Percentiles rank a stretch among this genome's conserved stretches.
phyloP scores from a whole-genome alignment of 2,329 filamentous ascomycete species.

The Arachnopeziza araneosa region DNA sequence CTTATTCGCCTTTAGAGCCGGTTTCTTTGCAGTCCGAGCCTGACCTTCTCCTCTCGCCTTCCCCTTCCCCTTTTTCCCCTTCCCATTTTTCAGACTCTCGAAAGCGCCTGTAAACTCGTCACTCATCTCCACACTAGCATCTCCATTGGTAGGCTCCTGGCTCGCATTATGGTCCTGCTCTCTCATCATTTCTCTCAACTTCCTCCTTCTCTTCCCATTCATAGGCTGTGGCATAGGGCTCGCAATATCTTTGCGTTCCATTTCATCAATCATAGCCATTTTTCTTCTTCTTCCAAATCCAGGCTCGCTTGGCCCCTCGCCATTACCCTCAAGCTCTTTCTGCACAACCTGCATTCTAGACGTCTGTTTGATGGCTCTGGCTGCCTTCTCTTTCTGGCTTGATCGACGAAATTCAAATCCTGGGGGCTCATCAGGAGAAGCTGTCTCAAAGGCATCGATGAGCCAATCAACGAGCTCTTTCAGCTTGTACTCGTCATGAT shows the following conservation, averaged over 20 bases:
- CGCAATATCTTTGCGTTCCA: neutral
- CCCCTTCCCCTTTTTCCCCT: neutral
- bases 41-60: neutral
- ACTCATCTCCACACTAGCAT: neutral
- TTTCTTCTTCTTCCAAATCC: slow-evolving; percentile 1
- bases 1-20: neutral
- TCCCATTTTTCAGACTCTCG: neutral
- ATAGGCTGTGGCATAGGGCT: neutral
- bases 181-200: slow-evolving; percentile 14
- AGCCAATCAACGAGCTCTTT: slow-evolving; percentile 23
- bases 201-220: neutral
- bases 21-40: neutral
- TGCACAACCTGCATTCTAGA: neutral
- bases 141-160: slow-evolving; percentile 1
- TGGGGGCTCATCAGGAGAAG: slow-evolving; percentile 19
- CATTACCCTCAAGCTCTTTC: neutral
- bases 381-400: neutral
- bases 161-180: slow-evolving; percentile 8
- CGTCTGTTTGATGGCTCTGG: neutral
- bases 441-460: slow-evolving; percentile 22
- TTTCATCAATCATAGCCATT: neutral
- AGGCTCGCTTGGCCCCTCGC: neutral
- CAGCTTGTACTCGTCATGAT: slow-evolving; percentile 26
- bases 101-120: neutral
- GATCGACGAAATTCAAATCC: slow-evolving; percentile 1